phyloP scores from a whole-genome alignment of 139 green algal genomes.

The Ettlia oleoabundans region DNA sequence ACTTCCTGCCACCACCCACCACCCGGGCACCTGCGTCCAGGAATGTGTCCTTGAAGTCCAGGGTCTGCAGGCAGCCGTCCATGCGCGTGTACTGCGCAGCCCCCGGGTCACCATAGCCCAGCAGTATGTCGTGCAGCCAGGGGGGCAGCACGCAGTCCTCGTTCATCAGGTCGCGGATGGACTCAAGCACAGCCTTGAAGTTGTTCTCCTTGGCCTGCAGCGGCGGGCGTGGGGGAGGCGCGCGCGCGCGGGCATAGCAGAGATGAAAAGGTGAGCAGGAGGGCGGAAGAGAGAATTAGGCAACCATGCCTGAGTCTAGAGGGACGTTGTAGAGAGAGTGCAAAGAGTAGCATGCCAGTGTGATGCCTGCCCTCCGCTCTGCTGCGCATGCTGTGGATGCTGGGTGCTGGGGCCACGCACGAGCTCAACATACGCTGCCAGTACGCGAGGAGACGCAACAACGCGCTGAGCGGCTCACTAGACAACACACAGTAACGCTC shows the following conservation, averaged over 20 bases:
- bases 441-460: no score
- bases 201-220: conserved; percentile 94
- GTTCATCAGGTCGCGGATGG: conserved; percentile 95
- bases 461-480: no score
- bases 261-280: no score
- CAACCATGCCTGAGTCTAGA: no score
- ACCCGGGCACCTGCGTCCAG: conserved; percentile 61
- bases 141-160: conserved; percentile 77
- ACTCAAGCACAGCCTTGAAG: conserved; percentile 98
- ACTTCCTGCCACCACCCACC: no score
- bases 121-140: conserved; percentile 97
- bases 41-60: conserved; percentile 99
- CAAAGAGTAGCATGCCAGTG: not conserved
- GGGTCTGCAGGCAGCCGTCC: conserved; percentile 58
- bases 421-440: no score
- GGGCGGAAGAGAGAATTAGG: not conserved
- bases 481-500: no score
- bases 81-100: conserved; percentile 77
- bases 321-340: no score
- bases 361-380: not conserved
- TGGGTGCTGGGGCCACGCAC: no score
- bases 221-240: not conserved
- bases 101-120: conserved; percentile 94
- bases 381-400: no score
- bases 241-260: not conserved